These are phyloP conservation scores for Colletotrichum lentis DNA, from an alignment of 2,329 filamentous ascomycete species.

Conservation along the genomic window DNA sequence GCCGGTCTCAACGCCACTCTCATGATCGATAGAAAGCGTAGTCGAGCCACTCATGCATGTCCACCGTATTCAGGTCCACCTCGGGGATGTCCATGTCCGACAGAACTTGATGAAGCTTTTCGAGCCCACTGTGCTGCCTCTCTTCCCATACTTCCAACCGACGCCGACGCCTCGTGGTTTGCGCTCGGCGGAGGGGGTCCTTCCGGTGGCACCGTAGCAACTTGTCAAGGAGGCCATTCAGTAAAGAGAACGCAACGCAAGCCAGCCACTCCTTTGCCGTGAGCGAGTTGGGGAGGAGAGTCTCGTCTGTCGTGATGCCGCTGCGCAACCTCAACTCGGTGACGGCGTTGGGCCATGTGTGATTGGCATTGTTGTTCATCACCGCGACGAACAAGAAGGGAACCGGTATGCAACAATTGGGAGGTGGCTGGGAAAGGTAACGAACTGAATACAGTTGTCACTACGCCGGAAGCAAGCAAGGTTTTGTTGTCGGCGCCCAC, in stretches of 20 bases:
- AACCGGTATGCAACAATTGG: background rate
- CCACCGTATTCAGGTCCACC: conserved; percentile 29
- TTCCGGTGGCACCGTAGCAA: conserved; percentile 15
- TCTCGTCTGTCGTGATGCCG: background rate
- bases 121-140: conserved; percentile 25
- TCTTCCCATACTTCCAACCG: conserved; percentile 28
- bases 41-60: conserved; percentile 35
- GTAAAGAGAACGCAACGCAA: conserved; percentile 9
- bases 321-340: conserved; percentile 10
- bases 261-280: conserved; percentile 29
- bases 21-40: conserved; percentile 28
- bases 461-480: background rate
- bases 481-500: too few relatives aligned
- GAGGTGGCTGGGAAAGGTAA: too few relatives aligned
- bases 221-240: conserved; percentile 24
- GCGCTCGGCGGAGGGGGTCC: background rate
- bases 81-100: conserved; percentile 25
- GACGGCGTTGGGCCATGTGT: conserved; percentile 15
- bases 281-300: conserved; percentile 3
- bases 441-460: rapidly evolving
- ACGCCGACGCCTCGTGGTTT: conserved; percentile 12
- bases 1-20: background rate
- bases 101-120: conserved; percentile 29
- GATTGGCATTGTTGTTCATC: conserved; percentile 4
- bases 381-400: background rate